Evolutionary conservation across 2,329 filamentous ascomycete species (phyloP).

Genomic region (Westerdykella aurantiaca): DNA sequence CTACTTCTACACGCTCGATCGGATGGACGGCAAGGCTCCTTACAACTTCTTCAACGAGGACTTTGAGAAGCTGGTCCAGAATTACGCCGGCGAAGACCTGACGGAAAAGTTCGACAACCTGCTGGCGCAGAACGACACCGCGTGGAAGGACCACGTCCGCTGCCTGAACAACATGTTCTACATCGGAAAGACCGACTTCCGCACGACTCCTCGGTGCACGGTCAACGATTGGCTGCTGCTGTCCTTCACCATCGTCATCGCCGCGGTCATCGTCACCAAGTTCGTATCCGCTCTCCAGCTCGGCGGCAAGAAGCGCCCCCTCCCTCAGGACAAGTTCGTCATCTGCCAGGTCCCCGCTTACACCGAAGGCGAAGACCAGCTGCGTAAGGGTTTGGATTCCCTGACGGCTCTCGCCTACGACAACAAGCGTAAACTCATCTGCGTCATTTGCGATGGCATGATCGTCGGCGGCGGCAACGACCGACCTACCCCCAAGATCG

Average conservation of each 20-base stretch:
- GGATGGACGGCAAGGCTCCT: slow-evolving; percentile 48
- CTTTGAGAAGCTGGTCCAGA: slow-evolving; percentile 62
- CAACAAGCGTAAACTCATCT: slow-evolving; percentile 96
- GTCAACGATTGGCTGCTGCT: slow-evolving; percentile 89
- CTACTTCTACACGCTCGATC: slow-evolving; percentile 73
- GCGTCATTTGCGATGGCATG: slow-evolving; percentile 93
- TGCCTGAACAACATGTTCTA: slow-evolving; percentile 84
- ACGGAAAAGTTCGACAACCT: slow-evolving; percentile 58
- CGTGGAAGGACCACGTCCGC: slow-evolving; percentile 63
- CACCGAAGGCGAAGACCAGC: slow-evolving; percentile 92
- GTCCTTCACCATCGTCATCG: slow-evolving; percentile 79
- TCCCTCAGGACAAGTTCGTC: slow-evolving; percentile 95
- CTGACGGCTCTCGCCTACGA: slow-evolving; percentile 92
- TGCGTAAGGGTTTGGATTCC: slow-evolving; percentile 89
- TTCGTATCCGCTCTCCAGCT: slow-evolving; percentile 92
- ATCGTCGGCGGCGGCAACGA: slow-evolving; percentile 96
- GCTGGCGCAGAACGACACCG: slow-evolving; percentile 40
- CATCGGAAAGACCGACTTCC: slow-evolving; percentile 78
- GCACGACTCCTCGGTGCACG: slow-evolving; percentile 66
- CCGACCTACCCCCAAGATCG: slow-evolving; percentile 92
- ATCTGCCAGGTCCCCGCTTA: slow-evolving; percentile 98
- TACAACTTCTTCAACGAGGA: slow-evolving; percentile 69
- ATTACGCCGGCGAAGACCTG: slow-evolving; percentile 75
- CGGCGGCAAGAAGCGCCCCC: slow-evolving; percentile 80
- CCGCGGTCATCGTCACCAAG: slow-evolving; percentile 73